Evolutionary conservation across 1,139 yeast species (phyloP), one percentile per base, ranked within the genome.

Genomic region (Yamadazyma atmosphaerica): DNA sequence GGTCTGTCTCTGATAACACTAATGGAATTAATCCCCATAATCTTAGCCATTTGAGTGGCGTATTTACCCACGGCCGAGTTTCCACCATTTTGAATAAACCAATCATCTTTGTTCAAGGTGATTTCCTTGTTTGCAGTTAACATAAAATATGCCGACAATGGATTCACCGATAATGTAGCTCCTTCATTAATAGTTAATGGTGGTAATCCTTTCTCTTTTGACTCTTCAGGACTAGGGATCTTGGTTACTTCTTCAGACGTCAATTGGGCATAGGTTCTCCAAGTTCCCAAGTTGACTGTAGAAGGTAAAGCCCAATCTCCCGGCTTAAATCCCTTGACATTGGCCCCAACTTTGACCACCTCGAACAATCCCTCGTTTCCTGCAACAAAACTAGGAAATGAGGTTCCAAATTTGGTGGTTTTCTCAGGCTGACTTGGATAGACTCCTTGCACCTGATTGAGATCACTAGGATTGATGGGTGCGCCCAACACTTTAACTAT

Each of bases 71-170:
- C 98, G 16, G 95, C 95, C 6, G 96, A 87, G 49, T 88, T 92
- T 30, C 96, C 98, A 27, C 97, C 98, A 56, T 92, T 92, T 63
- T 92, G 98, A 47, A 94, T 81, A 51, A 92, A 79, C 96, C 96
- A 94, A 60, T 92, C 97, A 9, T 90, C 92, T 2, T 81, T 71
- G 33, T 60, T 56, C 60, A 86, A 72, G 4, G 11, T 16, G 9
- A 28, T 28, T 35, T 79, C 71, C 34, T 73, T 76, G 56, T 79
- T 87, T 58, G 83, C 77, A 19, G 83, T 83, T 44, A 92, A 82
- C 86, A 94, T 77, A 61, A 88, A 87, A 55, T 81, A 87, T 0
- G 98, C 98, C 7, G 97, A 87, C 42, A 86, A 76, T 2, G 98
- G 98, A 58, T 92, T 92, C 37, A 94, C 97, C 8, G 87, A 72